Evolutionary conservation across 306 rosid genomes (phyloP), one percentile per base, ranked within the genome.

Genomic region (Castanospermum australe): DNA sequence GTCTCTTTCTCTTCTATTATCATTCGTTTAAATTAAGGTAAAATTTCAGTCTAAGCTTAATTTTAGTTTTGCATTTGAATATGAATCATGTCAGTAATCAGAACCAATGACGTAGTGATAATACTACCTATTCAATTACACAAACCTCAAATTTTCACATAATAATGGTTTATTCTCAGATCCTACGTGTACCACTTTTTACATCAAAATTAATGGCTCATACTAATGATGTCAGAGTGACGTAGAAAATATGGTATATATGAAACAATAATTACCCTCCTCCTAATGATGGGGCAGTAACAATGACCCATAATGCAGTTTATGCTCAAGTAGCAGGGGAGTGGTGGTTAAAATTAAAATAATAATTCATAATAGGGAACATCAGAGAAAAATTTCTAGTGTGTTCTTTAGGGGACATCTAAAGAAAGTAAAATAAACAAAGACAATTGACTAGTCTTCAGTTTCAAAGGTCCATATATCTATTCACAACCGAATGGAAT

Each of bases 401-500:
- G 8, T n/a, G 5, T 62, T 75, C 75, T 52, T 36, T 8, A 70
- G 59, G 56, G 17, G 60, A 73, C 70, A 75, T 66, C 44, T 24
- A 42, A 42, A 70, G 30, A 42, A 84, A 75, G 35, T 7, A 71
- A 62, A 45, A 62, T n/a, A 48, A 20, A 14, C 51, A 50, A 75
- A 79, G 64, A 57, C 45, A 71, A 80, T 15, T 15, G 55, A 73
- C 6, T 33, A 4, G 33, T 22, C 50, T 9, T 9, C 14, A 11
- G 11, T 38, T 39, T 1, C 28, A 2, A 64, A 55, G 52, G 38
- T 41, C 9, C 45, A 33, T 8, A 33, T 8, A 42, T 39, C 10
- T 62, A 63, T 41, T 62, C 63, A 22, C 51, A 5, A 79, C 21
- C 18, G 32, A 64, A 65, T 67, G 22, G 77, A 59, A 71, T 78